phyloP scores from a whole-genome alignment of 306 rosid genomes.

The Prunus campanulata region DNA sequence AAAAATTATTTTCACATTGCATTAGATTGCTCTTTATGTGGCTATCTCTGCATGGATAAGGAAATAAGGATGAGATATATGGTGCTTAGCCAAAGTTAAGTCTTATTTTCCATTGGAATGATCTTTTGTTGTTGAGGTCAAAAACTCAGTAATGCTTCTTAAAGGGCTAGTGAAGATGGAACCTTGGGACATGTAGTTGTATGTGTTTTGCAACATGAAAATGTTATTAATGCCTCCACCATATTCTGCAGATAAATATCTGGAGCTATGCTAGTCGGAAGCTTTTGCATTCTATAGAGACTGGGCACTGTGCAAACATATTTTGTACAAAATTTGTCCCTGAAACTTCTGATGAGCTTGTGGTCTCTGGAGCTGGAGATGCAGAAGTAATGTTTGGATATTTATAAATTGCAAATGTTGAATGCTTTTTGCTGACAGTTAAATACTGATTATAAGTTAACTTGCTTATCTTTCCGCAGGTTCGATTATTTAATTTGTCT shows the following conservation, averaged over 20 bases:
- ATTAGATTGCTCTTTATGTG: neutral
- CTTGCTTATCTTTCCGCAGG: slow-evolving; percentile 50
- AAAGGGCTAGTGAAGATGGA: neutral
- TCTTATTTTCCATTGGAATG: neutral
- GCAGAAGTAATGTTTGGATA: slow-evolving; percentile 62
- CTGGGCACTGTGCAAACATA: slow-evolving; percentile 91
- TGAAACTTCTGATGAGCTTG: slow-evolving; percentile 94
- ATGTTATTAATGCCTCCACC: slow-evolving; percentile 20
- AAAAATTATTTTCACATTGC: neutral
- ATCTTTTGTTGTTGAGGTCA: neutral
- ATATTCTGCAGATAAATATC: slow-evolving; percentile 72
- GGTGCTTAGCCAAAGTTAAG: neutral
- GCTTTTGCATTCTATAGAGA: slow-evolving; percentile 82
- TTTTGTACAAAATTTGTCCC: slow-evolving; percentile 95
- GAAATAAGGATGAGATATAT: neutral
- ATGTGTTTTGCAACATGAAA: slow-evolving; percentile 9
- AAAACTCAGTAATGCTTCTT: neutral
- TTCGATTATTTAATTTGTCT: slow-evolving; percentile 82
- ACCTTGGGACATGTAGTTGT: neutral
- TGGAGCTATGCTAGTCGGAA: slow-evolving; percentile 71
- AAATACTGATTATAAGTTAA: slow-evolving; percentile 9
- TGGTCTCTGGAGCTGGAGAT: slow-evolving; percentile 97
- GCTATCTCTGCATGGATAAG: neutral
- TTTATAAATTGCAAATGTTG: neutral
- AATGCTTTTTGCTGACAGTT: slow-evolving; percentile 21